Base-by-base conservation (phyloP, 352 stramenopile genomes). In the Pythium phragmiticola region DNA sequence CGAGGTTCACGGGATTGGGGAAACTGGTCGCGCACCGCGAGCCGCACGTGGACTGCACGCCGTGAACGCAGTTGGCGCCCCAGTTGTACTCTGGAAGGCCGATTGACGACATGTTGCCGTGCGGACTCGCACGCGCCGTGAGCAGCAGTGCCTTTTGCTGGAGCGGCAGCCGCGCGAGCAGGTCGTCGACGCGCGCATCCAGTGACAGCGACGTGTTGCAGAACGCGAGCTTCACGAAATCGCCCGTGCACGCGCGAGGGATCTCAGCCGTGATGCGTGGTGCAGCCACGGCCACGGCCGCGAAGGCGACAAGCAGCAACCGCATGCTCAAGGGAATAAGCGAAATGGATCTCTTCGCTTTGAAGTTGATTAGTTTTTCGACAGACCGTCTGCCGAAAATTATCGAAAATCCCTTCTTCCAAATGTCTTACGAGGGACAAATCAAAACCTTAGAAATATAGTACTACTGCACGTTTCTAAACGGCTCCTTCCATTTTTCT, bases 11-110 rank as follows among this genome's bases (percentile, higher is more conserved):
- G 1, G 93, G 88, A 43, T 96, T 92, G 7, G 93, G 90, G 72
- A 98, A 98, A 46, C 70, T 87, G 34, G 95, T 98, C 23, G 94
- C 81, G 65, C 76, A 89, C 62, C 87, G 68, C 49, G 78, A 72
- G 55, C 77, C 74, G 69, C 78, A 87, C 19, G 89, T 98, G 21
- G 84, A 88, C 65, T 90, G 91, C 53, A 98, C 80, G 28, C 94
- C 95, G 59, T 98, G 95, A 11, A 98, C 84, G 47, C 86, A 96
- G 73, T 98, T 97, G 52, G 85, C 94, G 33, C 94, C 96, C 90
- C 92, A 98, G 69, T 97, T 84, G 78, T 98, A 98, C 54, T 90
- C 80, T 5, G 89, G 92, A 4, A 98, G 54, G 0, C 80, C 87
- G 4, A 98, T 78, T 23, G 61, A 70, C 45, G 87, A 85, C 66